Evolutionary conservation across 2,329 filamentous ascomycete genomes (phyloP), one percentile per base, ranked within the genome.

Genomic region (Didymellaceae sp.): DNA sequence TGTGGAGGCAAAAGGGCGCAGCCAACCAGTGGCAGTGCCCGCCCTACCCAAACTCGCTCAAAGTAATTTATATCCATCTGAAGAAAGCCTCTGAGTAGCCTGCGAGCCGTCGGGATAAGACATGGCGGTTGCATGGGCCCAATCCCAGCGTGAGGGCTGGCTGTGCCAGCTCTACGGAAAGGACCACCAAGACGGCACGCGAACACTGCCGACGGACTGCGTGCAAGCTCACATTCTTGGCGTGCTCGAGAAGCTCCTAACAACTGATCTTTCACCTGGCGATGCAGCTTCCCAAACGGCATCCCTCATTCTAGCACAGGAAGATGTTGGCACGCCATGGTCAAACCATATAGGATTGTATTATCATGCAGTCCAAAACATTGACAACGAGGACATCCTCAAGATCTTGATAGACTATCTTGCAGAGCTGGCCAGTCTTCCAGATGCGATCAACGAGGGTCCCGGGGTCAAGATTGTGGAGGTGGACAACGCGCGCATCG

Each of bases 361-460:
- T 21, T 21, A 38, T 10, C 10, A 14, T 2, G 43, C 43, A 20
- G 26, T 21, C 13, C 25, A 45, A 28, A 6, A 13, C 9, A 24
- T 39, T 11, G 32, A 30, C 10, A 21, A 52, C 14, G 37, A 52
- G 17, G 18, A 34, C 2, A 31, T 30, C 9, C 18, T 37, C 2
- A 16, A n/a, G 3, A 32, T 26, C 7, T 22, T 52, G 14, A 28
- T 26, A 26, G 49, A 42, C 21, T 52, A 47, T 26, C 28, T 52
- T 6, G 33, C 46, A 3, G 49, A 52, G 21, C 25, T 52, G n/a
- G 49, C 49, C 7, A 52, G 32, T 28, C 43, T 52, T 17, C 49
- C 49, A 17, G 38, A 52, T 24, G 37, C 43, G 16, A 22, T 47
- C 38, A 43, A 47, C 11, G 25, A 42, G 16, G 37, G 49, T 6